Evolutionary conservation across 108 stramenopile species (phyloP), one percentile per base, ranked within the genome.

Genomic region (Pseudonitzschia multistriata): DNA sequence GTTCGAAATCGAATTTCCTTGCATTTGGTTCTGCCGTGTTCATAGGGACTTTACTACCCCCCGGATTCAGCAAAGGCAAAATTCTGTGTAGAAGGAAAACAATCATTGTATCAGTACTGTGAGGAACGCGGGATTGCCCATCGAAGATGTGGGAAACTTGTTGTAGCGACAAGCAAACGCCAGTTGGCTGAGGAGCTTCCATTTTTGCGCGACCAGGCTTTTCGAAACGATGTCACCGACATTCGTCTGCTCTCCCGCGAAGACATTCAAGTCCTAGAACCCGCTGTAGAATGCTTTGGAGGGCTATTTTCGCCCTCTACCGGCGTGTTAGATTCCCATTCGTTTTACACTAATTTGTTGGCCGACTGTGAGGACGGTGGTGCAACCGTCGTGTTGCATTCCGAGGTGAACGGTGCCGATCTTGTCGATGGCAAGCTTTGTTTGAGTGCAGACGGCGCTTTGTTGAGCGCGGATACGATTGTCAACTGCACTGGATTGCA

Each of bases 291-390:
- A 4, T 87, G 76, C 59, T 34, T 56, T 11, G 90, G 88, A 6
- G 93, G 84, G 10, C 74, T 90, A 3, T 81, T 76, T 61, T 91
- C 90, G 14, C 93, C 93, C 1, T 90, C 88, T 7, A 91, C 93
- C 0, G 93, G 93, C 5, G 74, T 94, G 29, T 70, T 94, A 22
- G 89, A 94, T 81, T 81, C 85, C 1, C 90, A 94, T 74, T 66
- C 82, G 1, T 81, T 87, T 29, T 77, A 86, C 76, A 60, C 70
- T 3, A 79, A 71, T 80, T 71, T 94, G 36, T 71, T 91, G 60
- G 85, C 73, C 14, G 93, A 90, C 57, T 86, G 87, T 4, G 85
- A 94, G 79, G 79, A 84, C 27, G 34, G 80, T 62, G 86, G 89
- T 2, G 79, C 89, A 15, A 83, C 77, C 2, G 35, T 91, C 34